Base-by-base conservation (phyloP, 805 yeast genomes). In the Zygosaccharomyces bailii region DNA sequence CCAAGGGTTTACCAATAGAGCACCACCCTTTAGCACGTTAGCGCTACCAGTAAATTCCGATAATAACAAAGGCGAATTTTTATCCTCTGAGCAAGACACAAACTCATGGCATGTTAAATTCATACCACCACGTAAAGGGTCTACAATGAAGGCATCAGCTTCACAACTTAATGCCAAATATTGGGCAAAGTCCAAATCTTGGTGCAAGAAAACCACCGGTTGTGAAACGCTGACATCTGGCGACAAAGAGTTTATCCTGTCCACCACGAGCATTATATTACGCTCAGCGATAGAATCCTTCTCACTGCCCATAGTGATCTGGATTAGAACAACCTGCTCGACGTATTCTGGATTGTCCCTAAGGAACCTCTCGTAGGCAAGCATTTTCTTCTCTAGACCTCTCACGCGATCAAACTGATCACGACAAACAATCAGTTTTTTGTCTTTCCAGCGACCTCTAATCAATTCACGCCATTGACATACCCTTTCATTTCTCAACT, bases 11-110 rank as follows among this genome's bases (percentile, higher is more conserved):
- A 91, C 81, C 29, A 88, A 64, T 2, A 86, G 49, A 3, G 96
- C 82, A 9, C 95, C 90, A 19, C 77, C 67, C 10, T 73, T 72
- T 44, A 93, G 70, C 4, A 91, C 79, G 4, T 84, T 75, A 0
- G 98, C 96, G 8, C 96, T 86, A 1, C 99, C 99, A 1, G 96
- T 89, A 56, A 93, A 93, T 64, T 93, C 99, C 30, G 96, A 86
- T 44, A 93, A 66, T 36, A 93, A 75, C 50, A 91, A 73, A 1
- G 96, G 96, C 0, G 96, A 84, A 52, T 84, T 81, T 47, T 78
- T 78, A 33, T 76, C 79, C 17, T 72, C 67, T 1, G 93, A 78
- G 19, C 95, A 86, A 44, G 82, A 83, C 33, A 89, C 76, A 61
- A 84, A 93, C 63, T 93, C 99, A 60, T 93, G 99, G 55, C 96